Evolutionary conservation across 2,329 filamentous ascomycete genomes (phyloP).

Genomic region (Basipetospora chlamydospora): DNA sequence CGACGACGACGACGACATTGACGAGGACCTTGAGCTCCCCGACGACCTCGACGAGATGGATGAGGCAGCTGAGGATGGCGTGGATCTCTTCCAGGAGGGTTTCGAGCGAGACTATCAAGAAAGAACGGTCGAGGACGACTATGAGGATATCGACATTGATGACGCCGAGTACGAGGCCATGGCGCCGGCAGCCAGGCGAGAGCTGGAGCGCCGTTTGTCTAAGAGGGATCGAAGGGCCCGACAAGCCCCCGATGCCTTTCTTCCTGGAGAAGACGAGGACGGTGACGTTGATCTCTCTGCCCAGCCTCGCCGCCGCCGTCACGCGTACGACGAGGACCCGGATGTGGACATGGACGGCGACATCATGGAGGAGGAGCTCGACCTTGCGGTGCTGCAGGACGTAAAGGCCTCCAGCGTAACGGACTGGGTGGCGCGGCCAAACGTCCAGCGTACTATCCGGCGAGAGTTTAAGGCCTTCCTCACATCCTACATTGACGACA

Average conservation of each 20-base stretch:
- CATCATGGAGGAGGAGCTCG: constrained; percentile 91
- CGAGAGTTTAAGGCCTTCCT: constrained; percentile 96
- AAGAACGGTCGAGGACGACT: constrained; percentile 44
- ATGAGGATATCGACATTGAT: constrained; percentile 59
- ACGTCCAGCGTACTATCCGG: constrained; percentile 85
- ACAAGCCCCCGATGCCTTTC: constrained; percentile 58
- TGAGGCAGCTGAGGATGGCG: constrained; percentile 66
- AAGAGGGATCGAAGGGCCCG: constrained; percentile 54
- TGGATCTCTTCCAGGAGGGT: constrained; percentile 63
- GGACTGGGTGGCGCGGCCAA: constrained; percentile 84
- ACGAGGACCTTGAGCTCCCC: constrained; percentile 58
- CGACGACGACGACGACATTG: constrained; percentile 57
- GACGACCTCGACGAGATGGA: constrained; percentile 66
- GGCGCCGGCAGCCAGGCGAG: constrained; percentile 49
- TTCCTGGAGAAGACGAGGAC: constrained; percentile 73
- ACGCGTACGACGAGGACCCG: constrained; percentile 86
- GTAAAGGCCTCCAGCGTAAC: constrained; percentile 87
- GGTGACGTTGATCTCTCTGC: constrained; percentile 71
- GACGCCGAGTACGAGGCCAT: constrained; percentile 62
- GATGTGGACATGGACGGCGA: constrained; percentile 87
- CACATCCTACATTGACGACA: constrained; percentile 85
- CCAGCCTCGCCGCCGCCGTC: constrained; percentile 71
- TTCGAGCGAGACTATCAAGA: constrained; percentile 58
- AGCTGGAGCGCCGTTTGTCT: constrained; percentile 59
- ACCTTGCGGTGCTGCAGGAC: constrained; percentile 79